phyloP scores from a whole-genome alignment of 2,329 filamentous ascomycete genomes.

The Endocalyx cinctus region DNA sequence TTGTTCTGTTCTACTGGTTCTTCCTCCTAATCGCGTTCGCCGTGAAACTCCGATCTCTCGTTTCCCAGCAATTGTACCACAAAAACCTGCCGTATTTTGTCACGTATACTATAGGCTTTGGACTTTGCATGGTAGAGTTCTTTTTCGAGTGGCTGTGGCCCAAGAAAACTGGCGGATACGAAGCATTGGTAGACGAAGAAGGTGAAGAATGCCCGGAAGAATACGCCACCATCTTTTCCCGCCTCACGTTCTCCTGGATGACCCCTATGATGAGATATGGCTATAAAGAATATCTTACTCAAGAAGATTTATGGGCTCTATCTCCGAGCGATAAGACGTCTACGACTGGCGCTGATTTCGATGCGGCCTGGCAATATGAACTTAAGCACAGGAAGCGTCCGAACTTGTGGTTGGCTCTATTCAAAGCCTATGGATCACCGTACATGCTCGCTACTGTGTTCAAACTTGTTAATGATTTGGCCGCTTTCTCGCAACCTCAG shows the following conservation, averaged over 20 bases:
- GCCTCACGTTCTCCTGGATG: constrained; percentile 97
- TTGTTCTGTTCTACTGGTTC: constrained; percentile 89
- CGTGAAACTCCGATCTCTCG: constrained; percentile 80
- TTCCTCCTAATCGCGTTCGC: constrained; percentile 73
- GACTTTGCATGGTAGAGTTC: constrained; percentile 66
- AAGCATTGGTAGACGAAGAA: constrained; percentile 52
- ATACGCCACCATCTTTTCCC: constrained; percentile 90
- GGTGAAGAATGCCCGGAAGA: constrained; percentile 66
- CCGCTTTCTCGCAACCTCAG: constrained; percentile 89
- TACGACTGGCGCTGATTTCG: constrained; percentile 65
- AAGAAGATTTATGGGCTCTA: constrained; percentile 94
- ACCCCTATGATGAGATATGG: constrained; percentile 95
- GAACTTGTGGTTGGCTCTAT: constrained; percentile 81
- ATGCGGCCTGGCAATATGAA: constrained; percentile 72
- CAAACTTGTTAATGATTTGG: constrained; percentile 81
- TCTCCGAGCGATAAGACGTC: constrained; percentile 75
- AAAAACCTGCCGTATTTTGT: constrained; percentile 70
- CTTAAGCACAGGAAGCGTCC: constrained; percentile 64
- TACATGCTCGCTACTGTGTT: constrained; percentile 79
- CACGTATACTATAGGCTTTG: constrained; percentile 68
- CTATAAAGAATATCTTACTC: constrained; percentile 85
- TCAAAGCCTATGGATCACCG: constrained; percentile 77
- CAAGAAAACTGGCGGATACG: constrained; percentile 64
- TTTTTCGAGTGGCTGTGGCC: constrained; percentile 80
- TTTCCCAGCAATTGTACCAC: constrained; percentile 70